Evolutionary conservation across 352 stramenopile species (phyloP).

Genomic region (Globisporangium emineosum): DNA sequence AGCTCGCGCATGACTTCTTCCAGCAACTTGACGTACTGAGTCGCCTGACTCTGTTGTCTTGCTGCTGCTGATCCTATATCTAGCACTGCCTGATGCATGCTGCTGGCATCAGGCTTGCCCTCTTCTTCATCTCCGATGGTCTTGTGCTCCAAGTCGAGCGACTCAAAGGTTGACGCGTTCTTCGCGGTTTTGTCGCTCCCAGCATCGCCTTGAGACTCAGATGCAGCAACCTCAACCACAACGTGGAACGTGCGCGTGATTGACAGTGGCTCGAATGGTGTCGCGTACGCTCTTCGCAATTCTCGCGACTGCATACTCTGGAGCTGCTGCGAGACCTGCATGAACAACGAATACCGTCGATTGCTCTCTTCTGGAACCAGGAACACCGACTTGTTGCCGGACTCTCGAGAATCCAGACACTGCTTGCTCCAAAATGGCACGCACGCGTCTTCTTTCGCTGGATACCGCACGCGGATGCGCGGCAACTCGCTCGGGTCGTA

Average conservation of each 20-base stretch:
- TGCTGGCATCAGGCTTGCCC: conserved; percentile 18
- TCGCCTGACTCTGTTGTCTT: conserved; percentile 21
- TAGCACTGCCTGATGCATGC: conserved; percentile 9
- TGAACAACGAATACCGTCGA: conserved; percentile 10
- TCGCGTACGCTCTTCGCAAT: conserved; percentile 27
- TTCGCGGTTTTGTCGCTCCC: not conserved
- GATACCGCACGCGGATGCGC: conserved; percentile 6
- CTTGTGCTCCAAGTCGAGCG: not conserved
- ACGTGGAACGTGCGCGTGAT: conserved; percentile 39
- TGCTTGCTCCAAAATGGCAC: conserved; percentile 13
- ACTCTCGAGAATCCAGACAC: not conserved
- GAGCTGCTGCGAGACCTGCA: conserved; percentile 19
- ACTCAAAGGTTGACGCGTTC: not conserved
- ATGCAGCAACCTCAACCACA: conserved; percentile 5
- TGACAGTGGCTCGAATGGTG: conserved; percentile 36
- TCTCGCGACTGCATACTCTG: conserved; percentile 19
- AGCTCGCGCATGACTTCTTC: conserved; percentile 45
- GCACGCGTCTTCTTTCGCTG: not conserved
- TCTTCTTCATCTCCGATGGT: conserved; percentile 6
- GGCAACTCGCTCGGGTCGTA: conserved; percentile 17
- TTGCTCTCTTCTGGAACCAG: not conserved
- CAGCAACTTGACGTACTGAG: conserved; percentile 48
- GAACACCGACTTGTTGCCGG: not conserved
- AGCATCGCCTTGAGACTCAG: not conserved
- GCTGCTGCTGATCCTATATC: not conserved